phyloP scores from a whole-genome alignment of 1,284 basidiomycete genomes.

The Inonotus hispidus region DNA sequence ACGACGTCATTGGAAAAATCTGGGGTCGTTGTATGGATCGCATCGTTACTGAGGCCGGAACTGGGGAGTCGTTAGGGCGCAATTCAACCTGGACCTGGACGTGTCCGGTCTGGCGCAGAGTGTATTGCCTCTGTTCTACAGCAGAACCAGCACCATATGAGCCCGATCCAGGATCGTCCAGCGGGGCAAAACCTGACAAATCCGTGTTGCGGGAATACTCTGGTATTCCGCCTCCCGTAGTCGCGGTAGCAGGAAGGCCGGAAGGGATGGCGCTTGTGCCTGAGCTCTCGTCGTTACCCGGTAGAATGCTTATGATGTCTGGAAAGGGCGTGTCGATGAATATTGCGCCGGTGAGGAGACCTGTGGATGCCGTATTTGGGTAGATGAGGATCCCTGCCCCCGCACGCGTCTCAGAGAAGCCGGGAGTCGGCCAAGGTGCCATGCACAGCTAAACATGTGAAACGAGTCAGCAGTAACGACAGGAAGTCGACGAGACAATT shows the following conservation, averaged over 20 bases:
- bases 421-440: constrained; percentile 39
- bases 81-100: not conserved
- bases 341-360: constrained; percentile 52
- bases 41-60: too few species aligned
- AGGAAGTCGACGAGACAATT: constrained; percentile 13
- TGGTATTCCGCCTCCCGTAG: not conserved
- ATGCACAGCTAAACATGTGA: constrained; percentile 42
- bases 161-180: not conserved
- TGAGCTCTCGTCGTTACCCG: constrained; percentile 5
- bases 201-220: not conserved
- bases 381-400: constrained; percentile 56
- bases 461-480: not conserved
- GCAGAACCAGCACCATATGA: not conserved
- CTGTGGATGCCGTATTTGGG: constrained; percentile 49
- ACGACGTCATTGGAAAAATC: not conserved
- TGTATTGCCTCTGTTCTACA: not conserved
- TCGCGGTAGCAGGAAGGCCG: constrained; percentile 8
- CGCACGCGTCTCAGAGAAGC: constrained; percentile 34
- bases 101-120: not conserved
- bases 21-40: not conserved
- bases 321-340: constrained; percentile 50
- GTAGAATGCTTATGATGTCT: constrained; percentile 35
- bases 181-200: constrained; percentile 18
- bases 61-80: not conserved
- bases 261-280: constrained; percentile 1